phyloP scores from a whole-genome alignment of 129 eudicot species.

The Centella asiatica region DNA sequence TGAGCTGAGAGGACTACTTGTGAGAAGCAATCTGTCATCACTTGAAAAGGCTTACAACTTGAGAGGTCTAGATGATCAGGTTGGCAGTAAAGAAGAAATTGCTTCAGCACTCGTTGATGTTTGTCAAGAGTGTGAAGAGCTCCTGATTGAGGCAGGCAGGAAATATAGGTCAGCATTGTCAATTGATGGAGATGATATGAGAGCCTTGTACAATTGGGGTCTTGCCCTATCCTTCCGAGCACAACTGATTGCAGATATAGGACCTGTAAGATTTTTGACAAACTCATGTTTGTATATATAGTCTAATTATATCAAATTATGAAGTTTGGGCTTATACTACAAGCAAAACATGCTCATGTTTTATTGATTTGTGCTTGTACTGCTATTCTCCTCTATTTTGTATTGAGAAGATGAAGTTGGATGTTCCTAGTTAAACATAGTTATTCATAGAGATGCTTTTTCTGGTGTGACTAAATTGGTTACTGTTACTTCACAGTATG shows the following conservation, averaged over 20 bases:
- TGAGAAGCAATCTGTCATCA: conserved; percentile 25
- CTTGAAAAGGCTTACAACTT: conserved; percentile 16
- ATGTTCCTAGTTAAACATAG: too few species aligned
- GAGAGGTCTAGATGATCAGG: conserved; percentile 20
- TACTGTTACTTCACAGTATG: neutral
- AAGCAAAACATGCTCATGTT: too few species aligned
- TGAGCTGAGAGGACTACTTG: conserved; percentile 53
- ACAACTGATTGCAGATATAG: conserved; percentile 89
- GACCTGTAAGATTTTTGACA: conserved; percentile 65
- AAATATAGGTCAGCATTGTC: conserved; percentile 75
- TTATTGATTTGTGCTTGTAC: too few species aligned
- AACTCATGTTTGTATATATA: neutral
- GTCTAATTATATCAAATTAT: neutral
- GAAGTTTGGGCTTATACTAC: neutral
- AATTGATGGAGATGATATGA: conserved; percentile 84
- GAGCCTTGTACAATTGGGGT: conserved; percentile 98
- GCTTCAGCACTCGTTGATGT: conserved; percentile 52
- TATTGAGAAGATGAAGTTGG: too few species aligned
- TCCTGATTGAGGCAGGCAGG: conserved; percentile 85
- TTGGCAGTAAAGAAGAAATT: conserved; percentile 42
- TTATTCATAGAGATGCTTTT: neutral
- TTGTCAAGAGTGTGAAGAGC: conserved; percentile 96
- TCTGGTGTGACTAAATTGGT: neutral
- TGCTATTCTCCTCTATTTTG: too few species aligned
- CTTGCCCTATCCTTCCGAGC: conserved; percentile 91